Conservation (phyloP, 331 rosid species). For the Quercus tomentella region DNA sequence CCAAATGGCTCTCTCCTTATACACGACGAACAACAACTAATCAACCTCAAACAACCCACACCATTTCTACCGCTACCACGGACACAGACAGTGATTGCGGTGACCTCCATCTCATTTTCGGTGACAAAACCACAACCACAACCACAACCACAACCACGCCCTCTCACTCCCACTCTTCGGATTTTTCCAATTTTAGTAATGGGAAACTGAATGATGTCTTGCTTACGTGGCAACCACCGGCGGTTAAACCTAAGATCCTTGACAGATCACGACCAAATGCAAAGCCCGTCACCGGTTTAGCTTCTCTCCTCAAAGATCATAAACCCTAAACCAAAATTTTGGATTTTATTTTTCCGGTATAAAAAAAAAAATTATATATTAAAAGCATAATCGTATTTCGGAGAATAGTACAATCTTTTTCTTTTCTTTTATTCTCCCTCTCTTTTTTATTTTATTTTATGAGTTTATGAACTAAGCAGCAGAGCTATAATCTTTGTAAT, state of each 20-base stretch:
- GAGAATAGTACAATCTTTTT: slow-evolving; percentile 22
- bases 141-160: not conserved
- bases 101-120: slow-evolving; percentile 65
- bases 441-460: not conserved
- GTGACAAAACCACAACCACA: slow-evolving; percentile 28
- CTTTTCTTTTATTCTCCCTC: not conserved
- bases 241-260: slow-evolving; percentile 71
- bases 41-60: no score
- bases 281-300: slow-evolving; percentile 83
- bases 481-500: slow-evolving; percentile 31
- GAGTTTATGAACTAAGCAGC: slow-evolving; percentile 28
- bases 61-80: no score
- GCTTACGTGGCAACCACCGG: slow-evolving; percentile 76
- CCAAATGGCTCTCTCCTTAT: slow-evolving; percentile 84
- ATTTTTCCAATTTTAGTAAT: not conserved
- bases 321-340: slow-evolving; percentile 57
- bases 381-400: slow-evolving; percentile 21
- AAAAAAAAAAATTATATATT: not conserved
- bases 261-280: slow-evolving; percentile 48
- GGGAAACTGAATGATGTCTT: not conserved
- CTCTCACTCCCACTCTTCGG: not conserved
- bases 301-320: slow-evolving; percentile 66
- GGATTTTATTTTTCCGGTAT: slow-evolving; percentile 16
- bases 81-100: slow-evolving; percentile 38
- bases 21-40: not conserved